phyloP scores from a whole-genome alignment of 2,329 filamentous ascomycete genomes.

The Lasiodiplodia theobromae region DNA sequence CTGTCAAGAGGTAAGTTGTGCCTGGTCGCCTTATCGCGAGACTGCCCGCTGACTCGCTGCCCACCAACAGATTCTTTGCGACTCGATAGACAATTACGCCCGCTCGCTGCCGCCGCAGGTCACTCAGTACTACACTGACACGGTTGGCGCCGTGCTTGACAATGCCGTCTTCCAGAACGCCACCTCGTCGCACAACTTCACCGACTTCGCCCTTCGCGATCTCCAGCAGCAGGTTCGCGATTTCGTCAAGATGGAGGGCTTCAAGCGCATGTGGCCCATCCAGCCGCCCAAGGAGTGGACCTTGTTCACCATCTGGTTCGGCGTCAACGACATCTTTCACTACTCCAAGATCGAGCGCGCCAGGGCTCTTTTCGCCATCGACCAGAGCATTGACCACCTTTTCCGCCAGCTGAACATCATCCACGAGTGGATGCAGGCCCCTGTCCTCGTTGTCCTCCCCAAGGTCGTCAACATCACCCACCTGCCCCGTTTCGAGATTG shows the following conservation, averaged over 20 bases:
- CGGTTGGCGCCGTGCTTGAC: constrained; percentile 29
- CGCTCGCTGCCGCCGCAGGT: constrained; percentile 30
- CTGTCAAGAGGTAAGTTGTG: constrained; percentile 43
- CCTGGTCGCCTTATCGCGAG: neutral
- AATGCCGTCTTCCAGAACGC: constrained; percentile 30
- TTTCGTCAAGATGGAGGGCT: constrained; percentile 31
- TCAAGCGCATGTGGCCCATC: constrained; percentile 30
- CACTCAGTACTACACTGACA: constrained; percentile 30
- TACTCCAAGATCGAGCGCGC: constrained; percentile 42
- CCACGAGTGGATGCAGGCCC: constrained; percentile 38
- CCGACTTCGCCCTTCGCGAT: constrained; percentile 31
- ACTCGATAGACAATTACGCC: constrained; percentile 31
- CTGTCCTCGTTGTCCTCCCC: constrained; percentile 41
- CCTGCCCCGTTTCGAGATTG: constrained; percentile 41
- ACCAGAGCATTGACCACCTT: constrained; percentile 43
- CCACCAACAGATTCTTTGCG: constrained; percentile 28
- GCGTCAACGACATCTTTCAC: constrained; percentile 46
- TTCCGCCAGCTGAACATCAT: constrained; percentile 45
- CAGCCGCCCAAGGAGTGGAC: constrained; percentile 39
- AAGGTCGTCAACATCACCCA: constrained; percentile 45
- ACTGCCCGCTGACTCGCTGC: constrained; percentile 35
- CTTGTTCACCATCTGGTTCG: constrained; percentile 47
- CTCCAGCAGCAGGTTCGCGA: constrained; percentile 31
- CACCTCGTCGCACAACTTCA: constrained; percentile 31
- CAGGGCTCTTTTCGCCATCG: constrained; percentile 41